Evolutionary conservation across 73 alveolate species (phyloP).

Genomic region (Paramecium primaurelia): DNA sequence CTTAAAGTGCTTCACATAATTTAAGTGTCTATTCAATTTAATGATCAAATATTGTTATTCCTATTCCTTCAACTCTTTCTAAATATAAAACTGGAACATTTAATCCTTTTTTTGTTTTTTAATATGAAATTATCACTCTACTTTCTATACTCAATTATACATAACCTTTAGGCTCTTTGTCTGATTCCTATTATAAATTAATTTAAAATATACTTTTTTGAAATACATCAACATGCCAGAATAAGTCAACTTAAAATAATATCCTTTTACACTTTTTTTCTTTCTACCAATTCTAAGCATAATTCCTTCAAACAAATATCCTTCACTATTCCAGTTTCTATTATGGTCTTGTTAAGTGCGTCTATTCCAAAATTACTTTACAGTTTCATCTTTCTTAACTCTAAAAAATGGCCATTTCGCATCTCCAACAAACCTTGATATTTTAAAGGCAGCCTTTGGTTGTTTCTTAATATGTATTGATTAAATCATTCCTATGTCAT

Average conservation of each 20-base stretch:
- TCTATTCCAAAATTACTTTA: slow-evolving; percentile 34
- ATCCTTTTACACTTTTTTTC: slow-evolving; percentile 39
- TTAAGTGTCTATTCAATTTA: not conserved
- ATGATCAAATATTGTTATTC: slow-evolving; percentile 44
- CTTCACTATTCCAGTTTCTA: slow-evolving; percentile 13
- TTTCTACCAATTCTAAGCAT: slow-evolving; percentile 45
- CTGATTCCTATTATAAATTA: not conserved
- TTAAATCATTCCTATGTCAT: not conserved
- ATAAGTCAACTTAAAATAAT: not conserved
- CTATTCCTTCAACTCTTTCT: not conserved
- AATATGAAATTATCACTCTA: not conserved
- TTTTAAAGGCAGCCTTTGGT: not conserved
- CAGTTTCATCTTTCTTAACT: not conserved
- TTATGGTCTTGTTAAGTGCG: not conserved
- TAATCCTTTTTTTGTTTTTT: not conserved
- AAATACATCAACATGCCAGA: slow-evolving; percentile 1
- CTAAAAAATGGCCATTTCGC: slow-evolving; percentile 31
- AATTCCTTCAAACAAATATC: not conserved
- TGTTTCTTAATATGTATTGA: not conserved
- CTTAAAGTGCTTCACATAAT: not conserved
- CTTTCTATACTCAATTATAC: not conserved
- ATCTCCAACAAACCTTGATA: not conserved
- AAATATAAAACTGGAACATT: slow-evolving; percentile 6
- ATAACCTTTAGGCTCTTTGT: not conserved
- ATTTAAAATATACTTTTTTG: not conserved